These are phyloP conservation scores for Mortierella sp. DNA, from an alignment of 371 early-diverging fungal species.

Conservation along the genomic window DNA sequence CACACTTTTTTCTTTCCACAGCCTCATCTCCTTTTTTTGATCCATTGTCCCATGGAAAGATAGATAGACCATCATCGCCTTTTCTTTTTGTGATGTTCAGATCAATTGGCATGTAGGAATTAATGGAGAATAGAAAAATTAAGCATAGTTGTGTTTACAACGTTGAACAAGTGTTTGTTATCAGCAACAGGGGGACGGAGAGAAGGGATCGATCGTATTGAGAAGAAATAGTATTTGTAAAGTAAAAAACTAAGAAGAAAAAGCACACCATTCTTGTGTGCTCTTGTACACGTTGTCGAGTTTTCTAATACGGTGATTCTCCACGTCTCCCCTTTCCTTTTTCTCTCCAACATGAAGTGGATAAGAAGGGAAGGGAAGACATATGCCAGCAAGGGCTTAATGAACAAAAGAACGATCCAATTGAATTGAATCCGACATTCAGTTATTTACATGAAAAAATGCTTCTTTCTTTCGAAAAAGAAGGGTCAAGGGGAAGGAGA, in stretches of 20 bases:
- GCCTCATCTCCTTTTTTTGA: background rate
- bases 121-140: background rate
- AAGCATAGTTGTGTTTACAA: background rate
- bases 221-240: background rate
- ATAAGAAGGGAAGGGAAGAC: background rate
- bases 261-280: constrained; percentile 34
- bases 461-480: background rate
- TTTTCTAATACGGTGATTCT: constrained; percentile 9
- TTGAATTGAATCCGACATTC: constrained; percentile 4
- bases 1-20: background rate
- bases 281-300: constrained; percentile 24
- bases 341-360: background rate
- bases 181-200: background rate
- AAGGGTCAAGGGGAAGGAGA: background rate
- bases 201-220: background rate
- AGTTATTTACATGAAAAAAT: background rate
- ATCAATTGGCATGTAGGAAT: too few species aligned
- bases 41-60: too few species aligned
- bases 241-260: background rate
- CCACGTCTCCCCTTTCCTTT: constrained; percentile 18
- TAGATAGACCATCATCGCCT: background rate
- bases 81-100: background rate
- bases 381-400: constrained; percentile 1
- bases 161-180: background rate
- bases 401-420: background rate